phyloP scores from a whole-genome alignment of 805 yeast genomes.

The Metschnikowia lochheadii region DNA sequence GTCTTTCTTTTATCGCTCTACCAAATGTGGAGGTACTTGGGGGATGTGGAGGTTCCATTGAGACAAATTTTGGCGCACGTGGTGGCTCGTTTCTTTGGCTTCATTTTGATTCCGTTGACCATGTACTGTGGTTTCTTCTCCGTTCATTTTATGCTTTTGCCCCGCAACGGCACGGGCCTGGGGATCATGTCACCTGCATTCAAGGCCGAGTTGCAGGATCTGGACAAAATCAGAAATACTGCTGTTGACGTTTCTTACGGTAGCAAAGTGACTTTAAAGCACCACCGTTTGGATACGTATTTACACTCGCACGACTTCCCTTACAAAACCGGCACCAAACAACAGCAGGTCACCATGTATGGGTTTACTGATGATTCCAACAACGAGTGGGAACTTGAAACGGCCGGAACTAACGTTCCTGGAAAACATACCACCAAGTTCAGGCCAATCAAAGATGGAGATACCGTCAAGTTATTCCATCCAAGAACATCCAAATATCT shows the following conservation, averaged over 20 bases:
- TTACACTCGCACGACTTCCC: conserved; percentile 69
- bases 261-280: conserved; percentile 67
- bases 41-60: conserved; percentile 55
- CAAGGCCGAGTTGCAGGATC: conserved; percentile 52
- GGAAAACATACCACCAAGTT: conserved; percentile 37
- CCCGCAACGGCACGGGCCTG: conserved; percentile 54
- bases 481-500: conserved; percentile 61
- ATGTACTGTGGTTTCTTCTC: conserved; percentile 57
- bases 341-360: conserved; percentile 78
- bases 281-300: conserved; percentile 65
- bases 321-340: conserved; percentile 62
- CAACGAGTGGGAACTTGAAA: conserved; percentile 73
- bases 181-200: conserved; percentile 63
- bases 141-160: conserved; percentile 49
- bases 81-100: conserved; percentile 33
- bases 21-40: conserved; percentile 64
- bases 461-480: conserved; percentile 66
- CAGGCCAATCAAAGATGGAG: conserved; percentile 48
- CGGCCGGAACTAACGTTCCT: conserved; percentile 28
- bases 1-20: conserved; percentile 43
- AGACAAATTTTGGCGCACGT: conserved; percentile 38
- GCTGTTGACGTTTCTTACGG: conserved; percentile 74
- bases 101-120: conserved; percentile 51
- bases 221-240: conserved; percentile 30
- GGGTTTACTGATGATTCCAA: conserved; percentile 54